Evolutionary conservation across 2,329 filamentous ascomycete genomes (phyloP), one percentile per base, ranked within the genome.

Genomic region (Colletotrichum spaethianum): DNA sequence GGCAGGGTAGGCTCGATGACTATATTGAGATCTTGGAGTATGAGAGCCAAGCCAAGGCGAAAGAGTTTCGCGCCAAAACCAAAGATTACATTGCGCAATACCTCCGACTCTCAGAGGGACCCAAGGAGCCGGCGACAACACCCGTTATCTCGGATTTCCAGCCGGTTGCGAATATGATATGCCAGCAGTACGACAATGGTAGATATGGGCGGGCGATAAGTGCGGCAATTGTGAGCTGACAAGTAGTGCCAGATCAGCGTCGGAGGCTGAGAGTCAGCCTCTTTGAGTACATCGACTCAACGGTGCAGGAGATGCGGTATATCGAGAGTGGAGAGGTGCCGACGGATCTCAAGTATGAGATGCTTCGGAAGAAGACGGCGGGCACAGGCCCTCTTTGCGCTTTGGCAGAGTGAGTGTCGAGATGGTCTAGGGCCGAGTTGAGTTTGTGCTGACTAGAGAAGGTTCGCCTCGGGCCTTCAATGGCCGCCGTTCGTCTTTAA

Each of bases 1-100:
- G 72, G 72, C 70, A 73, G 50, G 72, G 72, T 12, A 44, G 53
- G 14, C 69, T 74, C 42, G 72, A 74, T 55, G 72, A 74, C 50
- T 44, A 65, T 61, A 67, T 74, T 18, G 72, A 74, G 42, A 20
- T 33, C n/a, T 44, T 69, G n/a, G 69, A 74, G 26, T 60, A 52
- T n/a, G 14, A 59, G 36, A 59, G 57, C 44, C 50, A 48, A 26
- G 57, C 53, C 28, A 59, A 31, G 40, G 63, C 72, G 18, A 48
- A 57, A 26, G 57, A 72, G 2, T 72, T 73, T 14, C 53, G 69
- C 26, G 33, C n/a, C 50, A 63, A 55, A 14, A 52, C 46, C 26
- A 72, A 70, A 31, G 60, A 64, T 23, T 73, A 67, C 28, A 57
- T 73, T 23, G 63, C 50, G 4, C 57, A 63, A 11, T 63, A 64